Evolutionary conservation across 345 rosid species (phyloP), one percentile per base, ranked within the genome.

Genomic region (Tarenaya hassleriana): DNA sequence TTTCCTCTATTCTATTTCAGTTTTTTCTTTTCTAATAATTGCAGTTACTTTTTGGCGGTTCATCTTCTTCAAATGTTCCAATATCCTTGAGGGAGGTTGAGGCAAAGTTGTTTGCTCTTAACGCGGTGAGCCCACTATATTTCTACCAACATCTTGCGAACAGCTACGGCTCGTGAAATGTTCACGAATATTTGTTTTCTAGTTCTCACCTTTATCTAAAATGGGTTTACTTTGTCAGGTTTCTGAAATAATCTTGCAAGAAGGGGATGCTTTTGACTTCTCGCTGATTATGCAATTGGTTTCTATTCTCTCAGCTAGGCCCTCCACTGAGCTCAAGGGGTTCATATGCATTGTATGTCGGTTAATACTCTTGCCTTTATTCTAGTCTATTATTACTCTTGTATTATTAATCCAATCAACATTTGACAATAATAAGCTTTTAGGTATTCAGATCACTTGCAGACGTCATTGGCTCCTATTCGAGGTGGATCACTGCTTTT

Each of bases 381-480:
- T 18, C 48, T 63, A 53, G 15, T 48, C 7, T 41, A n/a, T 37
- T 19, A 34, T 41, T 46, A 52, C 49, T n/a, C n/a, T 47, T 24
- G 21, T 46, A 47, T 39, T 54, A 27, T 60, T 41, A 41, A 47
- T 53, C 56, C 31, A 60, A 54, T 66, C 61, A 60, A 47, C 52
- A 45, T 41, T 35, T 67, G 52, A 43, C 56, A 43, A 21, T 45
- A n/a, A 29, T 63, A 44, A 51, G 66, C 62, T 73, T 79, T 59
- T 75, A 91, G 98, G 96, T 91, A 54, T 82, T 79, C 75, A 87
- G 85, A 71, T 79, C 96, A 45, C 82, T 87, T 53, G 89, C 98
- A 21, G 89, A 91, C 50, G 86, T 84, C 69, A 71, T 86, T 67
- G 98, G 96, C 68, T 91, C 98, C 56, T 91, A 80, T 73, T 86